Evolutionary conservation across 2,329 filamentous ascomycete species (phyloP), one percentile per base, ranked within the genome.

Genomic region (Stachybotrys chlorohalonatus): DNA sequence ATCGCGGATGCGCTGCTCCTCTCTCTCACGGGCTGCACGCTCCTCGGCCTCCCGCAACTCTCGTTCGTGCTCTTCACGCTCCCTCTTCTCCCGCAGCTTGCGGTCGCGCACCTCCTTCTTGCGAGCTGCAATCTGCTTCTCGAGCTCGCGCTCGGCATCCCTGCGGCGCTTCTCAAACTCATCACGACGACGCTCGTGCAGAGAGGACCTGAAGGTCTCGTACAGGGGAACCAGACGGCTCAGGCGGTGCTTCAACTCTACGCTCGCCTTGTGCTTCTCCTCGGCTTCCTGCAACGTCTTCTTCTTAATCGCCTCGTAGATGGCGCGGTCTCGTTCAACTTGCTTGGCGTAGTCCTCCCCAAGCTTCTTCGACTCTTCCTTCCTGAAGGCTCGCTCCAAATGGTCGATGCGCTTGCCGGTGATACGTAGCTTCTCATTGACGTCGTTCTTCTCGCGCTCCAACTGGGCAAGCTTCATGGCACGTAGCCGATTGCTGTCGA

Each of bases 331-430:
- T 55, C 74, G 77, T 67, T 91, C 83, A 68, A 86, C 85, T 75
- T 99, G 94, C 63, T 77, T 79, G 60, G 89, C 87, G 67, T 95
- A 96, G 67, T 99, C 94, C 52, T 86, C 84, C 55, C 85, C 78
- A 56, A 97, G 77, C 74, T 96, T 93, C 83, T 96, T 96, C 66
- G 87, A 76, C 73, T 99, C 94, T 75, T 97, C 94, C 71, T 93
- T 90, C 66, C 94, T 87, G 82, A 95, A 95, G 45, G 94, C 94
- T 76, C 94, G 89, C 78, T 99, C 94, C 64, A 99, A 77, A 74
- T 99, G 93, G 68, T 99, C 94, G 65, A 96, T 89, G 60, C 94
- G 88, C 83, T 96, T 97, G 70, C 88, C 90, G 57, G 92, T 95
- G 64, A 95, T 84, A 64, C 91, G 87, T 53, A 97, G 83, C 69